phyloP scores from a whole-genome alignment of 345 rosid genomes.

The Salix udensis region DNA sequence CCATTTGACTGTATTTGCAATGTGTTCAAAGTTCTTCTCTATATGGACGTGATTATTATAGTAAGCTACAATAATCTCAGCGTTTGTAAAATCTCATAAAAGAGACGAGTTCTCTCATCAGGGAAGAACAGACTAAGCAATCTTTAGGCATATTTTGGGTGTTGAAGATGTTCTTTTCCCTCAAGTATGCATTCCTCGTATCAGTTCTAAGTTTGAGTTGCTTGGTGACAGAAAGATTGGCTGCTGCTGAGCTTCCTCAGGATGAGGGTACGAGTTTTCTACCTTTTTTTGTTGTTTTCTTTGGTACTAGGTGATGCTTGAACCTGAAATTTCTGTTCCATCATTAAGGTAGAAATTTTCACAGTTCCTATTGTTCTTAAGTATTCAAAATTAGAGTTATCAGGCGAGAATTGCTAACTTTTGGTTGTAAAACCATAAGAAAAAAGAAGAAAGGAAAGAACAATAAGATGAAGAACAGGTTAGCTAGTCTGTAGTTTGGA shows the following conservation, averaged over 20 bases:
- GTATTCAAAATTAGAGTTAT: not conserved
- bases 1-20: not conserved
- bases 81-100: not conserved
- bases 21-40: not conserved
- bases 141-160: not conserved
- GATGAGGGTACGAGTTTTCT: constrained; percentile 34
- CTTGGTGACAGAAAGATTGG: constrained; percentile 9
- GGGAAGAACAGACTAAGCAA: not conserved
- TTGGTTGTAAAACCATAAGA: not conserved
- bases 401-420: not conserved
- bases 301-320: not conserved
- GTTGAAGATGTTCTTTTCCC: not conserved
- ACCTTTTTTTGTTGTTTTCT: too few species aligned
- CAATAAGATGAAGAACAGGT: not conserved
- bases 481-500: not conserved
- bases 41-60: not conserved
- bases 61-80: not conserved
- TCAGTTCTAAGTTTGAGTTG: constrained; percentile 18
- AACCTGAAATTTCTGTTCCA: not conserved
- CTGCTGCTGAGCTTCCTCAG: constrained; percentile 33
- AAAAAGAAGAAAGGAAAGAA: not conserved
- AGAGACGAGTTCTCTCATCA: not conserved
- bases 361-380: not conserved
- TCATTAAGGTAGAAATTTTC: not conserved
- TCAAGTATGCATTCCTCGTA: not conserved